These are phyloP conservation scores for Phytophthora rubi DNA, from an alignment of 352 stramenopile species.

Conservation along the genomic window DNA sequence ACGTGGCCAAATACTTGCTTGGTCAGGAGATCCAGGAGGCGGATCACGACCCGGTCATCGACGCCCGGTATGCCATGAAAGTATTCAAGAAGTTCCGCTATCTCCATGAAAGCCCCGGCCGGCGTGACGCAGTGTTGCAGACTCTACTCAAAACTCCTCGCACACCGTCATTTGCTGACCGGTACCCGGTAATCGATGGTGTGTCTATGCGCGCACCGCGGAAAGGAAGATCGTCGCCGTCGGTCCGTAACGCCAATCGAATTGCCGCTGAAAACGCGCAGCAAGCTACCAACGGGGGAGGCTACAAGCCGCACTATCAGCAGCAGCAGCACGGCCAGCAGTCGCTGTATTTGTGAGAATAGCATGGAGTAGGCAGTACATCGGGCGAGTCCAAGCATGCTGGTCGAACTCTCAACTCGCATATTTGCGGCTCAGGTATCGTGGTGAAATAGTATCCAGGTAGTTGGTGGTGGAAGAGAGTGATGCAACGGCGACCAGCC, in stretches of 20 bases:
- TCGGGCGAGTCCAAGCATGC: conserved; percentile 16
- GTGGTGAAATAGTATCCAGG: neutral
- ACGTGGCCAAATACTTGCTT: too few relatives aligned
- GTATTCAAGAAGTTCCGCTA: too few relatives aligned
- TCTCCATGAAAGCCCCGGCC: too few relatives aligned
- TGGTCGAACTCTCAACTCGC: conserved; percentile 10
- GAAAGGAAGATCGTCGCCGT: conserved; percentile 59
- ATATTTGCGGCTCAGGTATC: conserved; percentile 7
- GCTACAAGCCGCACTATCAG: conserved; percentile 26
- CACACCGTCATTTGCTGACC: too few relatives aligned
- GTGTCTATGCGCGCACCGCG: too few relatives aligned
- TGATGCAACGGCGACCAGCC: conserved; percentile 7
- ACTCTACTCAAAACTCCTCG: too few relatives aligned
- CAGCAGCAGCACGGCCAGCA: conserved; percentile 31
- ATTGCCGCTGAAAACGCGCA: conserved; percentile 35
- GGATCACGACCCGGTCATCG: too few relatives aligned
- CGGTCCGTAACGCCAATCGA: conserved; percentile 41
- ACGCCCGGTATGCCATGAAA: too few relatives aligned
- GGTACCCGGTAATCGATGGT: too few relatives aligned
- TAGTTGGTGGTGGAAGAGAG: conserved; percentile 1
- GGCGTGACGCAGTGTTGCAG: too few relatives aligned
- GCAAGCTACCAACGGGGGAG: conserved; percentile 23
- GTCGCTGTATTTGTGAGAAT: conserved; percentile 40
- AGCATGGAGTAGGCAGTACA: conserved; percentile 22
- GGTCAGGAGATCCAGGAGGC: too few relatives aligned